Evolutionary conservation across 495 filamentous ascomycete species (phyloP), one percentile per base, ranked within the genome.

Genomic region (Hypoxylon rickii): DNA sequence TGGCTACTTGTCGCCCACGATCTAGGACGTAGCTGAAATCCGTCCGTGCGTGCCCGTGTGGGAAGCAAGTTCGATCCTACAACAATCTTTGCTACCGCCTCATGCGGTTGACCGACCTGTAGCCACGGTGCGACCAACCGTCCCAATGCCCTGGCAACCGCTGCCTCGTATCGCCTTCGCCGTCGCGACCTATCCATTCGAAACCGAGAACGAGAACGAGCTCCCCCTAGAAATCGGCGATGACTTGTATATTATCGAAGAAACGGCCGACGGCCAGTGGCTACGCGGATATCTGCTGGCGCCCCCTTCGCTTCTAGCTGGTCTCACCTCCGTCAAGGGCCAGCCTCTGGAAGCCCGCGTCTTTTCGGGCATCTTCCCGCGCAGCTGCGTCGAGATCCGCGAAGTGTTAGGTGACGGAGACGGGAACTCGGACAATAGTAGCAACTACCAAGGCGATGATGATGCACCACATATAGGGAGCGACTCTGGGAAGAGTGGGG

Each of bases 241-340:
- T 79, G 94, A 97, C 72, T 78, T 98, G 44, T 98, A 98, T 73
- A 96, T 98, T 49, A 96, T 98, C 66, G 94, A 98, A 75, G 90
- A 96, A 72, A 92, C 92, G 2, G 72, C 70, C 17, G 82, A 95
- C 72, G 88, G 86, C 57, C 81, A 90, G 65, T 98, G 95, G 95
- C 92, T 89, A 65, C 86, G 94, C 12, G 94, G 94, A 33, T 98
- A 98, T 73, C 81, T 98, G 39, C 86, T 97, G 51, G 90, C 93
- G 64, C 94, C 94, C 6, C 95, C 95, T 4, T 96, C 90, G 39
- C 76, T 98, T 59, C 83, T 97, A 42, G 90, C 94, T 13, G 95
- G 93, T 29, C 78, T 98, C 62, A 97, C 95, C 3, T 91, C 87
- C 66, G 84, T 85, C 58, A 96, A 90, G 71, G 94, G 94, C 16